phyloP scores from a whole-genome alignment of 352 stramenopile species.

The Phytophthora sp. region DNA sequence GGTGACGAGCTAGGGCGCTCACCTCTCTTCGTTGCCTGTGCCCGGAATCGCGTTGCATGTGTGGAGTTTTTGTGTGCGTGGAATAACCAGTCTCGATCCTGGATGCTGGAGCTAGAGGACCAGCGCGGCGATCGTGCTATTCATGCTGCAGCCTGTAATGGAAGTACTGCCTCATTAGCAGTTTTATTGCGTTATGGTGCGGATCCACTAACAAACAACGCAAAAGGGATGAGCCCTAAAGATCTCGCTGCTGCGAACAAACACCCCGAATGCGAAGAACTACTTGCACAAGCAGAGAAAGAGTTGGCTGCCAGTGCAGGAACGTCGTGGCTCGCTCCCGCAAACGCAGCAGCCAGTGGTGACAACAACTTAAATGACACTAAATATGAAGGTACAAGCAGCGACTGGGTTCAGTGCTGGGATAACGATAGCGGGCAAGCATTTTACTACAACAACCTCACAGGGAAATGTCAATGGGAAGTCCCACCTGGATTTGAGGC shows the following conservation, averaged over 20 bases:
- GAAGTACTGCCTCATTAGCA: slow-evolving; percentile 46
- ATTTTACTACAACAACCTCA: slow-evolving; percentile 82
- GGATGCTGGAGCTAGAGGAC: slow-evolving; percentile 77
- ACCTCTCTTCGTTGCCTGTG: slow-evolving; percentile 70
- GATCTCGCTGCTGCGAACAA: slow-evolving; percentile 55
- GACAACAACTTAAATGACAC: slow-evolving; percentile 9
- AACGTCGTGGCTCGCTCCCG: slow-evolving; percentile 59
- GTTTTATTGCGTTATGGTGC: slow-evolving; percentile 59
- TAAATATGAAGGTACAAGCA: slow-evolving; percentile 13
- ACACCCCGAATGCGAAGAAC: slow-evolving; percentile 49
- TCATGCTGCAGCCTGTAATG: slow-evolving; percentile 68
- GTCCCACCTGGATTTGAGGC: slow-evolving; percentile 43
- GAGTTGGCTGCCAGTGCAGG: slow-evolving; percentile 39
- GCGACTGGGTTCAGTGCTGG: slow-evolving; percentile 67
- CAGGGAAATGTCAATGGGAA: slow-evolving; percentile 74
- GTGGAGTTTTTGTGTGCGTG: slow-evolving; percentile 68
- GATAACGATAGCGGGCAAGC: slow-evolving; percentile 57
- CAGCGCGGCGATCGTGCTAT: slow-evolving; percentile 62
- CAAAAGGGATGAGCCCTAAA: slow-evolving; percentile 54
- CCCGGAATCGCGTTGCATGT: slow-evolving; percentile 52
- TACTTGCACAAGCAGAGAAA: slow-evolving; percentile 48
- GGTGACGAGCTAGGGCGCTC: slow-evolving; percentile 69
- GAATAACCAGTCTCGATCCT: slow-evolving; percentile 68
- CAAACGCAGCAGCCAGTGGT: slow-evolving; percentile 40
- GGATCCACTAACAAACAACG: slow-evolving; percentile 53